Conservation (phyloP, 257 asterid genomes). For the Solanum megistacrolobum region DNA sequence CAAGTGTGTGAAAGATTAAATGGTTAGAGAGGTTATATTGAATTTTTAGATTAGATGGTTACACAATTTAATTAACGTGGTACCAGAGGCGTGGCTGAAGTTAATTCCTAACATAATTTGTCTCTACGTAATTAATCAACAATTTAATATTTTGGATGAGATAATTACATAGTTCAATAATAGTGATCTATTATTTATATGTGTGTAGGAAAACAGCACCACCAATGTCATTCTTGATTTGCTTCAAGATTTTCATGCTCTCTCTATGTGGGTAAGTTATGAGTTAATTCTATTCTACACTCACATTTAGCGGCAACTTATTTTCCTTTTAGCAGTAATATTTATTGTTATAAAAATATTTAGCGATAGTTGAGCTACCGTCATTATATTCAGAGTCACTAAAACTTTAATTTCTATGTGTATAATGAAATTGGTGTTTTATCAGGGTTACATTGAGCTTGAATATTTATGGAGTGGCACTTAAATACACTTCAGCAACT, state of each 20-base stretch:
- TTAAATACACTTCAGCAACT: slow-evolving; percentile 74
- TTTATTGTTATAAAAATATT: too few relatives aligned
- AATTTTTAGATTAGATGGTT: too few relatives aligned
- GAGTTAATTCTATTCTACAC: background rate
- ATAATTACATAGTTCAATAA: background rate
- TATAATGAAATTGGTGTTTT: background rate
- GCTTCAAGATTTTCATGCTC: slow-evolving; percentile 61
- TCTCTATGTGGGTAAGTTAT: slow-evolving; percentile 50
- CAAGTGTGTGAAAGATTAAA: background rate
- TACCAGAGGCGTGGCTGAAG: background rate
- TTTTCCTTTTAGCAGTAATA: too few relatives aligned
- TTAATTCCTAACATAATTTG: background rate
- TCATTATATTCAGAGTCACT: too few relatives aligned
- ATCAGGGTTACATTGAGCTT: slow-evolving; percentile 75
- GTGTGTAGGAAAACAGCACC: slow-evolving; percentile 65
- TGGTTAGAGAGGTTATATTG: background rate
- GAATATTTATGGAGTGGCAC: slow-evolving; percentile 56
- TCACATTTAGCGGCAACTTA: background rate
- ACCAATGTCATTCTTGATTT: slow-evolving; percentile 37
- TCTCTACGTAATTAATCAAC: background rate
- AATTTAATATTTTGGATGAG: background rate
- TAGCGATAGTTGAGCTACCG: too few relatives aligned
- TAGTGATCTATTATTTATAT: background rate
- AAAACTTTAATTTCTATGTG: too few relatives aligned
- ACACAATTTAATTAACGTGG: background rate